phyloP scores from a whole-genome alignment of 2,329 filamentous ascomycete genomes.

The Trichoderma sp. region DNA sequence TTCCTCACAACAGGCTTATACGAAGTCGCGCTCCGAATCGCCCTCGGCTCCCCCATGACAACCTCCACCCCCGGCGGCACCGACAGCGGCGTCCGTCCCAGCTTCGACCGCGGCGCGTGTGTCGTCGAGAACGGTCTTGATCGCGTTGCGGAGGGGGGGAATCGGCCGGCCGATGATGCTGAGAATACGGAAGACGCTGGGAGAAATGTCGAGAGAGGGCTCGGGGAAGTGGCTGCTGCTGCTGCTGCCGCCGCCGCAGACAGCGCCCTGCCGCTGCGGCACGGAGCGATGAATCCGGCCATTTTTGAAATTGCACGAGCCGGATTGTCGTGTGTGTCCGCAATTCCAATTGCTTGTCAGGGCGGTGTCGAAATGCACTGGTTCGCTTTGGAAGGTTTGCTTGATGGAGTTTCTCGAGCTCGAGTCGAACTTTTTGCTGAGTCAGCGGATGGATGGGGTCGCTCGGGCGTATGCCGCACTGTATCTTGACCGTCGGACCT shows the following conservation, averaged over 20 bases:
- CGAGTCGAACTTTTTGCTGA: conserved; percentile 25
- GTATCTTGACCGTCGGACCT: neutral
- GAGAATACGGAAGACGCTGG: neutral
- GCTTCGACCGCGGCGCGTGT: conserved; percentile 70
- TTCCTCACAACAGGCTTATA: conserved; percentile 65
- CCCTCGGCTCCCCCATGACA: conserved; percentile 63
- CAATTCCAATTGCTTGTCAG: conserved; percentile 4
- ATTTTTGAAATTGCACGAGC: conserved; percentile 35
- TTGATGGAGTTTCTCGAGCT: conserved; percentile 1
- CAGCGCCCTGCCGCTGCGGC: conserved; percentile 61
- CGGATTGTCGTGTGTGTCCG: neutral
- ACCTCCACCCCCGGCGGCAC: conserved; percentile 84
- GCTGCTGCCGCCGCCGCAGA: conserved; percentile 45
- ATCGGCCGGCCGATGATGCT: neutral
- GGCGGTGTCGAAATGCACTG: no score
- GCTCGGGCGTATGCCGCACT: neutral
- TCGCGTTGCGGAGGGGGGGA: no score
- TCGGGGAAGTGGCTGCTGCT: neutral
- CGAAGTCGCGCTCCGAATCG: conserved; percentile 58
- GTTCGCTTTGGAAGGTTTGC: no score
- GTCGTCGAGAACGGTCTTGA: conserved; percentile 63
- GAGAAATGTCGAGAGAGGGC: neutral
- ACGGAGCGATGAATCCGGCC: conserved; percentile 64
- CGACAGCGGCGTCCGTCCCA: conserved; percentile 78
- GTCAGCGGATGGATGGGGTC: neutral